These are phyloP conservation scores for Lycium barbarum DNA, from an alignment of 257 asterid genomes.

Conservation along the genomic window DNA sequence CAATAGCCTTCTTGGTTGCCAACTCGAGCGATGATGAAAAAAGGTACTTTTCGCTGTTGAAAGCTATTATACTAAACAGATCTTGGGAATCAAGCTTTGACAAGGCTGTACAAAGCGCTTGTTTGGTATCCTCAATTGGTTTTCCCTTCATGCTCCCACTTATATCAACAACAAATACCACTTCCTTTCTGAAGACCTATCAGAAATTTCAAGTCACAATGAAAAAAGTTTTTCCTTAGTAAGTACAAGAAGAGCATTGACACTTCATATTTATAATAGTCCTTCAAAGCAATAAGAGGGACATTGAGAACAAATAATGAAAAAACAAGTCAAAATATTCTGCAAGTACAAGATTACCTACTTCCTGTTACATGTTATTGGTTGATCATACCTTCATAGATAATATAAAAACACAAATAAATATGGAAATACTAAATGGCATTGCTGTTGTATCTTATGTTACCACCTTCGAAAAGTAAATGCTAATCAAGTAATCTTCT, in stretches of 20 bases:
- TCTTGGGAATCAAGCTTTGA: constrained; percentile 50
- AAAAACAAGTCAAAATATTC: neutral
- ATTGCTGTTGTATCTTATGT: neutral
- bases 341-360: constrained; percentile 5
- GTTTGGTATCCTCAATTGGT: constrained; percentile 50
- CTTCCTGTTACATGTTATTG: constrained; percentile 8
- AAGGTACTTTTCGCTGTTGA: constrained; percentile 41
- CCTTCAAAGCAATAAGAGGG: neutral
- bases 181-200: constrained; percentile 52
- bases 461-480: neutral
- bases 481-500: constrained; percentile 1
- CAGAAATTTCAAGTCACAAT: constrained; percentile 26
- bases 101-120: constrained; percentile 46
- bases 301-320: neutral
- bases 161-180: constrained; percentile 54
- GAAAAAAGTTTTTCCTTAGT: neutral
- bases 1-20: constrained; percentile 43
- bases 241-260: constrained; percentile 9
- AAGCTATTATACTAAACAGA: constrained; percentile 47
- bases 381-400: constrained; percentile 1
- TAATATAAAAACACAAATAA: neutral
- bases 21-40: constrained; percentile 50
- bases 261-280: neutral
- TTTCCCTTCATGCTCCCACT: constrained; percentile 58
- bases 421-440: neutral